Base-by-base conservation (phyloP, 2,329 filamentous ascomycete genomes). In the Clonostachys byssicola region DNA sequence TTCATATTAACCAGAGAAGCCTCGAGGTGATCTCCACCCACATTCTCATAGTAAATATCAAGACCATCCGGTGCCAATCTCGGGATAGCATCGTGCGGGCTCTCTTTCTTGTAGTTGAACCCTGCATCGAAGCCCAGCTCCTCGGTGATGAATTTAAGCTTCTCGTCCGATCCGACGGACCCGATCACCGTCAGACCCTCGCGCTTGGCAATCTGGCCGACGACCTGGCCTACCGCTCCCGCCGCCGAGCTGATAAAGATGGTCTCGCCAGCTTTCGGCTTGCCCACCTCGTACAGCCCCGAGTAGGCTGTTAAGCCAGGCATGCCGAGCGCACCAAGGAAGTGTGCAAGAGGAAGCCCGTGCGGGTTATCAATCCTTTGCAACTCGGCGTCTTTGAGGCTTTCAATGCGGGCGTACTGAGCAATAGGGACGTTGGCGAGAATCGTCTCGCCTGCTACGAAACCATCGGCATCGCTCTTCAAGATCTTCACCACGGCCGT, bases 201-300 rank as follows among this genome's bases (percentile, higher is more conserved):
- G 51, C 85, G 81, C 77, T 92, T 92, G 51, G 88, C 89, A 41
- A 95, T 68, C 68, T 94, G 89, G 6, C 89, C 90, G 17, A 94
- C 89, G 8, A 94, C 63, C 58, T 79, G 85, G 2, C 88, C 88
- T 0, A 88, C 91, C 0, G 88, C 88, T 3, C 88, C 88, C 1
- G 88, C 88, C 3, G 88, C 88, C 6, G 86, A 87, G 12, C 81
- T 86, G 0, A 92, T 84, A 8, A 92, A 86, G 2, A 92, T 86
- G 5, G 85, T 83, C 52, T 92, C 86, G 1, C 84, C 85, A 49
- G 73, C 66, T 58, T 81, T 79, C 34, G 85, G 78, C 56, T 82
- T 67, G 1, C 80, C 85, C 7, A 89, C 76, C 42, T 86, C 76
- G 51, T 81, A 62, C 54, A 89, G 73, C 6, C 85, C 84, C 48